Base-by-base conservation (phyloP, 2,329 filamentous ascomycete genomes). In the Lachnellula hyalina region DNA sequence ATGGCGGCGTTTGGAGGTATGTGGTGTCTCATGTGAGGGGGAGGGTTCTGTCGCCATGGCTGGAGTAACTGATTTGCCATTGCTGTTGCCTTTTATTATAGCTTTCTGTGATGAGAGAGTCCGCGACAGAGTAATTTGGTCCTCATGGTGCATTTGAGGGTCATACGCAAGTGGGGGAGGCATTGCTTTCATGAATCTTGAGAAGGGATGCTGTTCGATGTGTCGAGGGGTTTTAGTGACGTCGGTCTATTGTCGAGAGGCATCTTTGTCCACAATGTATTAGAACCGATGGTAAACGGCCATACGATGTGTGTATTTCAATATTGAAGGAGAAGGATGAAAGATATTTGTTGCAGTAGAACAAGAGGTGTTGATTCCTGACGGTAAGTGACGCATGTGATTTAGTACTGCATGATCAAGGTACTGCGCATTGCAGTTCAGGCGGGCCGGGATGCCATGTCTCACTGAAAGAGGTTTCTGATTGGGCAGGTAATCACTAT, bases 1-100 rank as follows among this genome's bases (percentile, higher is more conserved):
- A 62, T 77, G 77, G 65, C 82, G 79, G 61, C 81, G 77, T 32
- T 59, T 58, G 8, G 54, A 49, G 42, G 57, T 42, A 21, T 45
- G 55, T 8, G 49, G 69, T 69, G 46, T 69, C n/a, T 42, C 40
- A 19, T 56, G 59, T 41, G 51, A 45, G 15, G 58, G 36, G 40
- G 58, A 50, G 21, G 48, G 52, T 25, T 57, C 57, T 41, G 41
- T 34, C 35, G 51, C 47, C 59, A 61, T 61, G 17, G 56, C 45
- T 41, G 56, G 49, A 45, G 58, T 51, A 23, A 57, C 49, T 19
- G 2, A 32, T 28, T 60, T 60, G 34, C 55, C 58, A 32, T 32
- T 32, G 28, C 28, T 11, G 57, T 61, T 61, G 47, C 36, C 40
- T 38, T 59, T 57, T 36, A 21, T 11, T 21, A 19, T 57, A 34